A percentile compares a stretch with the other conserved stretches of the same genome.
phyloP scores from a whole-genome alignment of 2,329 filamentous ascomycete species.

The Monosporascus sp. region DNA sequence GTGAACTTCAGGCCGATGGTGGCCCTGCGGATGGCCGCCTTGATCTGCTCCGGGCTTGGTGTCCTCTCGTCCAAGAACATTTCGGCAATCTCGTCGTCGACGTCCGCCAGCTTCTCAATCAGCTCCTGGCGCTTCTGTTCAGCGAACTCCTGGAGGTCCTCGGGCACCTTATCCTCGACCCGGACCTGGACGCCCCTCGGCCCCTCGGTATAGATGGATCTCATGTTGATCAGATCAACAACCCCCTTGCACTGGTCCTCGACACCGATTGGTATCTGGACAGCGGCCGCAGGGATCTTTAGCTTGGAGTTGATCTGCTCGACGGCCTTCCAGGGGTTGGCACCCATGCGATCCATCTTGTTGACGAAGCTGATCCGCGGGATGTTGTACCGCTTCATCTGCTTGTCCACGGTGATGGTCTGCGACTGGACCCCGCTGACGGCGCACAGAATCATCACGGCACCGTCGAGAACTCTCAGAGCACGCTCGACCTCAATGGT shows the following conservation, averaged over 20 bases:
- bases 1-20: conserved; percentile 89
- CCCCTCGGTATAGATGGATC: conserved; percentile 88
- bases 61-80: conserved; percentile 83
- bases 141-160: conserved; percentile 68
- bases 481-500: conserved; percentile 98
- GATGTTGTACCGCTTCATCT: conserved; percentile 98
- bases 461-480: conserved; percentile 88
- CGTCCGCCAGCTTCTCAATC: conserved; percentile 93
- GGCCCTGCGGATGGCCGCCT: conserved; percentile 82
- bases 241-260: conserved; percentile 92
- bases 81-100: conserved; percentile 96
- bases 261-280: conserved; percentile 89
- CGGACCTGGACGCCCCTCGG: conserved; percentile 71
- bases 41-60: conserved; percentile 78
- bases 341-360: conserved; percentile 99
- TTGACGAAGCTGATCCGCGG: conserved; percentile 95
- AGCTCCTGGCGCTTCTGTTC: conserved; percentile 78
- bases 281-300: conserved; percentile 83
- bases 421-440: conserved; percentile 96
- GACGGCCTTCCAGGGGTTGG: conserved; percentile 95
- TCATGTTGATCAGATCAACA: conserved; percentile 88
- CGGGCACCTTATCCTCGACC: conserved; percentile 74
- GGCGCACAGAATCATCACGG: conserved; percentile 97
- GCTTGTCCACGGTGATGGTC: conserved; percentile 95
- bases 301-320: conserved; percentile 98